Conservation (phyloP, 805 yeast genomes). For the Candida vaughaniae region DNA sequence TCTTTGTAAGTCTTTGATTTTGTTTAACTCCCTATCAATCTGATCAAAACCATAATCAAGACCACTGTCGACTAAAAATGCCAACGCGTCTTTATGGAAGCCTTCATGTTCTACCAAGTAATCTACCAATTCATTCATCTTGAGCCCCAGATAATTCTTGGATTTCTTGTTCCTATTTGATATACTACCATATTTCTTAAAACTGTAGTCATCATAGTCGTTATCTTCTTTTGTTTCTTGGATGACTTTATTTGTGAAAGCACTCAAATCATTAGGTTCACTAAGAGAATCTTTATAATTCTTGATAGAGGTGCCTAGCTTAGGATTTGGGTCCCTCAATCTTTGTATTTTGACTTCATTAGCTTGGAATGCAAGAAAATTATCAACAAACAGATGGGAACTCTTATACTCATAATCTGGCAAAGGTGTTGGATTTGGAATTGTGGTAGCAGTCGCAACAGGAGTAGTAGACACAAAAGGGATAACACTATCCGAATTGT, state of each 20-base stretch:
- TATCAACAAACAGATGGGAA: constrained; percentile 6
- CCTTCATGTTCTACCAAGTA: constrained; percentile 30
- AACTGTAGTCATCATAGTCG: constrained; percentile 18
- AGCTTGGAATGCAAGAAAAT: constrained; percentile 2
- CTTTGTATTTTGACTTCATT: constrained; percentile 3
- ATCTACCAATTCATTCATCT: constrained; percentile 29
- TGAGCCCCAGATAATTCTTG: constrained; percentile 14
- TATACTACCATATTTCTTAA: constrained; percentile 16
- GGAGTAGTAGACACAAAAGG: no score
- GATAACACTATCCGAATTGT: no score
- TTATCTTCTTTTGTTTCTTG: constrained; percentile 14
- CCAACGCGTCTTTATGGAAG: constrained; percentile 25
- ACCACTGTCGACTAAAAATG: constrained; percentile 20
- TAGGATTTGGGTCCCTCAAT: constrained; percentile 9
- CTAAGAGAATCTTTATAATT: constrained; percentile 26
- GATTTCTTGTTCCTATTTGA: neutral
- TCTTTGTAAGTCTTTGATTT: constrained; percentile 20
- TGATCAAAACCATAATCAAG: constrained; percentile 38
- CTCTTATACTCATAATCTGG: neutral
- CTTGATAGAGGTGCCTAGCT: constrained; percentile 24
- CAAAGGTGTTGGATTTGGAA: no score
- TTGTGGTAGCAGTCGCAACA: no score
- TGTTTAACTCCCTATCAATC: constrained; percentile 36
- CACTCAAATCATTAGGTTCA: constrained; percentile 22
- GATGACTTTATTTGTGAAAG: constrained; percentile 22